A percentile compares a stretch with the other conserved stretches of the same genome.
These are phyloP conservation scores for Brassica cretica DNA, from an alignment of 345 rosid species.

Conservation along the genomic window DNA sequence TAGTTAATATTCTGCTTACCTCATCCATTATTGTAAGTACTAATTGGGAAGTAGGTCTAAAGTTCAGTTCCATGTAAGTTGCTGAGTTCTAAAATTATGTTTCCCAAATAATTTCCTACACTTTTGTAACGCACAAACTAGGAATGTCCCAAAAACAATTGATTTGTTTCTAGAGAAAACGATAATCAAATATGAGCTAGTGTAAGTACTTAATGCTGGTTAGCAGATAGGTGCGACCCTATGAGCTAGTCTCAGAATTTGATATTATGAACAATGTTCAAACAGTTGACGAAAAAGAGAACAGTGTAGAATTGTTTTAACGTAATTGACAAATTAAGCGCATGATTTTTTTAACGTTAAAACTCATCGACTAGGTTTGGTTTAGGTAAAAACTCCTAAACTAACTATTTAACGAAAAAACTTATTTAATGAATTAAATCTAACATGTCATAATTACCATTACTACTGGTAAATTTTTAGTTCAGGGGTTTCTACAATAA, in stretches of 20 bases:
- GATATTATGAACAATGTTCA: not conserved
- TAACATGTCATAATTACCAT: too few species aligned
- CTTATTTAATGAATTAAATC: too few species aligned
- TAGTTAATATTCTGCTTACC: not conserved
- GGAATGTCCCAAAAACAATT: not conserved
- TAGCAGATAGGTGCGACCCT: not conserved
- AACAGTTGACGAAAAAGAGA: not conserved
- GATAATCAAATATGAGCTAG: not conserved
- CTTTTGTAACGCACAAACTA: not conserved
- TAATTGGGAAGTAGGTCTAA: constrained; percentile 1
- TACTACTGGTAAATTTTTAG: too few species aligned
- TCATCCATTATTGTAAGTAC: constrained; percentile 10
- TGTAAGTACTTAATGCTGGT: not conserved
- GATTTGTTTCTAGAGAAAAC: not conserved
- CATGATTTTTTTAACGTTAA: too few species aligned
- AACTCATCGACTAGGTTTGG: too few species aligned
- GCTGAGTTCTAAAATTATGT: constrained; percentile 5
- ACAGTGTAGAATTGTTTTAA: not conserved
- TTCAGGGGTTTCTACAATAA: too few species aligned
- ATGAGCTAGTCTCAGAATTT: not conserved
- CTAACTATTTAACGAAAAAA: too few species aligned
- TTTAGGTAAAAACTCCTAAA: too few species aligned
- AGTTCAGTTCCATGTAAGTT: constrained; percentile 8
- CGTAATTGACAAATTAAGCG: not conserved
- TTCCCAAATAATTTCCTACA: not conserved